Percentiles rank a stretch among this genome's conserved stretches.
phyloP scores from a whole-genome alignment of 164 flowering plant species.

The Macadamia tetraphylla region DNA sequence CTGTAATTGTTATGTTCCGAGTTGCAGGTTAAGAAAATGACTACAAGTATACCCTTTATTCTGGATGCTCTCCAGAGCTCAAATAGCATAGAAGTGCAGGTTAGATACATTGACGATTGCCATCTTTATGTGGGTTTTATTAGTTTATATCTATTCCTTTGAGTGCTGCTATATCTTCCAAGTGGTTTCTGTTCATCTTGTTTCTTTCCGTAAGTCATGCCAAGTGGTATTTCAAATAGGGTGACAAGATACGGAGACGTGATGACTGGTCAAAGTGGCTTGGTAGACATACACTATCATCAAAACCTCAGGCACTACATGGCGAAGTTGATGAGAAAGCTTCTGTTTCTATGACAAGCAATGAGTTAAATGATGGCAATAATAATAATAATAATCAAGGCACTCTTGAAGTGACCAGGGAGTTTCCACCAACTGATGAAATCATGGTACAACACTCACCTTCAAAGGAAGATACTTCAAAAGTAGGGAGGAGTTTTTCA shows the following conservation, averaged over 20 bases:
- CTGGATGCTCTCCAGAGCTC: slow-evolving; percentile 68
- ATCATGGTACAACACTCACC: slow-evolving; percentile 10
- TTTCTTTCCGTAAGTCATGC: not conserved
- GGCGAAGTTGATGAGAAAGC: slow-evolving; percentile 19
- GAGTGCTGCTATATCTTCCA: slow-evolving; percentile 2
- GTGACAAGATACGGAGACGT: slow-evolving; percentile 64
- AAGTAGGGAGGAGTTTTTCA: slow-evolving; percentile 7
- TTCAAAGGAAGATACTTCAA: slow-evolving; percentile 9
- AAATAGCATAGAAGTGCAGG: slow-evolving; percentile 72
- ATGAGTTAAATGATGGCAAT: slow-evolving; percentile 12
- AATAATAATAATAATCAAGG: not conserved
- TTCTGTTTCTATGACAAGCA: slow-evolving; percentile 2
- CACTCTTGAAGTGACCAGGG: slow-evolving; percentile 9
- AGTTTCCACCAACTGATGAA: slow-evolving; percentile 9
- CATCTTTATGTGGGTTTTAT: not conserved
- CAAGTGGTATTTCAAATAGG: slow-evolving; percentile 33
- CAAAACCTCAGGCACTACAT: slow-evolving; percentile 18
- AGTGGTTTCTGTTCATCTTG: slow-evolving; percentile 1
- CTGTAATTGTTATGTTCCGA: slow-evolving; percentile 5
- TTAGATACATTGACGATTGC: slow-evolving; percentile 16
- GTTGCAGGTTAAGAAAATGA: slow-evolving; percentile 71
- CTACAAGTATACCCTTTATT: slow-evolving; percentile 64
- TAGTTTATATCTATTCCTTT: not conserved
- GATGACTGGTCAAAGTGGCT: slow-evolving; percentile 78
- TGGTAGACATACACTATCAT: slow-evolving; percentile 12